Base-by-base conservation (phyloP, 345 rosid species). In the Aurinia saxatilis region DNA sequence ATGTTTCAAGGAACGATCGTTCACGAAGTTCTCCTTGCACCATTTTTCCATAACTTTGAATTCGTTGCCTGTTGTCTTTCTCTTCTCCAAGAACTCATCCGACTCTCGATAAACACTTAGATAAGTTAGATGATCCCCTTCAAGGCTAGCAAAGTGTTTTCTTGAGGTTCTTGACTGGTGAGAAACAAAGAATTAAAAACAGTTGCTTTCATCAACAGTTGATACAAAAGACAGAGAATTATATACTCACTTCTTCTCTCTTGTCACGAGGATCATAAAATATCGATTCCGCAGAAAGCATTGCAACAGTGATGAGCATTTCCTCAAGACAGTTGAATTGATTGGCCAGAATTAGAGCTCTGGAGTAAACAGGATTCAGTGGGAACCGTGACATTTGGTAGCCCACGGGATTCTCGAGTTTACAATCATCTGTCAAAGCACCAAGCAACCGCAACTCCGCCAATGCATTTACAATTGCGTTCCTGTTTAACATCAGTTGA, bases 321-420 rank as follows among this genome's bases (percentile, higher is more conserved):
- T 89, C 98, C 71, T 86, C 93, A 64, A 92, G 77, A 73, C 98
- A 92, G 52, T 89, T 89, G 74, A 80, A 83, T 62, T 85, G 81
- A 70, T 82, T 82, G 33, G 93, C 98, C 59, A 79, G 77, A 57
- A 92, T 76, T 27, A 92, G 86, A 68, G 96, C 89, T 81, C 81
- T 92, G 51, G 98, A 85, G 74, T 83, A 87, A 29, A 87, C 76
- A 49, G 95, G 98, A 55, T 92, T 91, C 21, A 92, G 71, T 29
- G 98, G 98, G 45, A 92, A 87, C 70, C 88, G 93, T 58, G 93
- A 80, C 98, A 92, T 92, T 77, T 85, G 98, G 70, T 71, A 77
- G 53, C 96, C 98, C 29, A 72, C 75, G 27, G 96, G 98, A 70
- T 84, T 75, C 9, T 87, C 83, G 55, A 92, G 71, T 76, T 89